phyloP scores from a whole-genome alignment of 1,139 yeast species.

The Suhomyces bribrorum region DNA sequence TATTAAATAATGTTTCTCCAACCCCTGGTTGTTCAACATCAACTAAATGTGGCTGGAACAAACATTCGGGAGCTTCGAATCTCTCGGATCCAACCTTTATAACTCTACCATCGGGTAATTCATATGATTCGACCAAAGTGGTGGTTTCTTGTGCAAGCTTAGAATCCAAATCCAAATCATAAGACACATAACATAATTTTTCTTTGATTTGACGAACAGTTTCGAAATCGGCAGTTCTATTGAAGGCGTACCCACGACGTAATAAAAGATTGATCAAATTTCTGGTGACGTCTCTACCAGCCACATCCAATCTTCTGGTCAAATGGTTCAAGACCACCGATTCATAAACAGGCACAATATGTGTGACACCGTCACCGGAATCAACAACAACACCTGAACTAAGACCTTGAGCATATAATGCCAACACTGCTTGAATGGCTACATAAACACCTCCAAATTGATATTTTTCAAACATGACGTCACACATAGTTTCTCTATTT shows the following conservation, averaged over 20 bases:
- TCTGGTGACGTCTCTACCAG: slow-evolving; percentile 97
- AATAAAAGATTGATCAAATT: slow-evolving; percentile 85
- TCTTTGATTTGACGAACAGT: slow-evolving; percentile 98
- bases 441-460: slow-evolving; percentile 96
- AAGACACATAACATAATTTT: slow-evolving; percentile 91
- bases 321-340: slow-evolving; percentile 92
- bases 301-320: slow-evolving; percentile 91
- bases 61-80: slow-evolving; percentile 97
- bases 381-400: slow-evolving; percentile 99
- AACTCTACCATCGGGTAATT: slow-evolving; percentile 94
- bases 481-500: slow-evolving; percentile 93
- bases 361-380: slow-evolving; percentile 88
- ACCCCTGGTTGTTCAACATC: slow-evolving; percentile 97
- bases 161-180: slow-evolving; percentile 87
- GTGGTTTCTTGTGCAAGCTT: slow-evolving; percentile 92
- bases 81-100: slow-evolving; percentile 94
- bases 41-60: slow-evolving; percentile 95
- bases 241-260: slow-evolving; percentile 96
- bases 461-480: slow-evolving; percentile 95
- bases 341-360: slow-evolving; percentile 96
- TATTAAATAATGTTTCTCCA: slow-evolving; percentile 88
- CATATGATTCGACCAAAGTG: slow-evolving; percentile 85
- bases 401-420: slow-evolving; percentile 94
- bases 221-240: slow-evolving; percentile 97
- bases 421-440: slow-evolving; percentile 97